Conservation (phyloP, 352 stramenopile species). For the Blastocystis hominis region DNA sequence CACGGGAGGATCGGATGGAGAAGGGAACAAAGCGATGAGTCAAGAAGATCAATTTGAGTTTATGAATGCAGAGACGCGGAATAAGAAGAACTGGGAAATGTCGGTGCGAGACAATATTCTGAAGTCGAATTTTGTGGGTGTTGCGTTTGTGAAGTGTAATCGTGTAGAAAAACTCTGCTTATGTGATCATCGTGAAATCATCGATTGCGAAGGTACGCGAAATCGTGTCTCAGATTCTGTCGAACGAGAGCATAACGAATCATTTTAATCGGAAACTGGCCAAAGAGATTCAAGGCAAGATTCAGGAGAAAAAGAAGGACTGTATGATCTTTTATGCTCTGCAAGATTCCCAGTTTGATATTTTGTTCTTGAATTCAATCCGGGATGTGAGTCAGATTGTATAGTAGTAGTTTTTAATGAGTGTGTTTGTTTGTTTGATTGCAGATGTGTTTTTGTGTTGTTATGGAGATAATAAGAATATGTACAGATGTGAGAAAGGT, state of each 20-base stretch:
- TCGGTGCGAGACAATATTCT: background rate
- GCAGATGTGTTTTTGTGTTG: too few relatives aligned
- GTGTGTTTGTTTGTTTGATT: too few relatives aligned
- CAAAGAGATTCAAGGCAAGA: background rate
- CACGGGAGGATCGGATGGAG: background rate
- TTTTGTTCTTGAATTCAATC: background rate
- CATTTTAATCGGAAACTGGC: background rate
- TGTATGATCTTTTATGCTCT: background rate
- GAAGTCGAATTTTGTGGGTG: background rate
- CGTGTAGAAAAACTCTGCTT: background rate
- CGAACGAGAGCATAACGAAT: background rate
- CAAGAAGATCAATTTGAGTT: background rate
- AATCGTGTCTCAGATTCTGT: background rate
- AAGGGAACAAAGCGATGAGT: background rate
- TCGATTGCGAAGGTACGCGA: constrained; percentile 5
- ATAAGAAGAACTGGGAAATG: background rate
- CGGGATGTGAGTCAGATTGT: background rate
- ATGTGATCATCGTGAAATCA: constrained; percentile 11
- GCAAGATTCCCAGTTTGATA: background rate
- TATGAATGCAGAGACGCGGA: background rate
- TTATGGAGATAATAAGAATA: too few relatives aligned
- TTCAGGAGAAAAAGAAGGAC: background rate
- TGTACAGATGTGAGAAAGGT: too few relatives aligned
- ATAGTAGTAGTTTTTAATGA: too few relatives aligned
- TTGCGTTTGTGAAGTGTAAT: background rate